These are phyloP conservation scores for Bacidia rubella DNA, from an alignment of 495 filamentous ascomycete species.

Conservation along the genomic window DNA sequence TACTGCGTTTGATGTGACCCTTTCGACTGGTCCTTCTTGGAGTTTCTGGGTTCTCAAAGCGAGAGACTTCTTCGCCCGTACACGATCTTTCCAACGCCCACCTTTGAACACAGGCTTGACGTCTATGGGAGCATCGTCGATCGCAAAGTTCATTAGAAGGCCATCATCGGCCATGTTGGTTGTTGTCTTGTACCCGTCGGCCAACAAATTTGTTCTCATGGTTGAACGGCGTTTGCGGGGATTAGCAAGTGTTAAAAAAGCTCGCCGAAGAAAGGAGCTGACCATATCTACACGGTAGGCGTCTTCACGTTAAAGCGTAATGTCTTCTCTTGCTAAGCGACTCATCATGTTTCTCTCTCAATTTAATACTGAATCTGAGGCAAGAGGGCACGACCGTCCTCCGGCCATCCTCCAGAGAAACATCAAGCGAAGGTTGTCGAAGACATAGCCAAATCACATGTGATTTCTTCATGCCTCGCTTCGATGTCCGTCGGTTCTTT, in stretches of 20 bases:
- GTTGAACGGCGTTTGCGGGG: not conserved
- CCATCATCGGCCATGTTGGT: slow-evolving; percentile 78
- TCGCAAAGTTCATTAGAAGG: slow-evolving; percentile 82
- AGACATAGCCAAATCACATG: too few relatives aligned
- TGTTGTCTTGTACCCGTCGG: not conserved
- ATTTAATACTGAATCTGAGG: too few relatives aligned
- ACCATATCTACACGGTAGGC: slow-evolving; percentile 1
- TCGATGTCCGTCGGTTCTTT: not conserved
- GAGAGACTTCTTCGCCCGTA: slow-evolving; percentile 59
- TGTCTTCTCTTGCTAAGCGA: not conserved
- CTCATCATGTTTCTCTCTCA: slow-evolving; percentile 3
- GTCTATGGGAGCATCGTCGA: slow-evolving; percentile 41
- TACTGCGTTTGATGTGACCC: slow-evolving; percentile 4
- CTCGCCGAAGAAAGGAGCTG: not conserved
- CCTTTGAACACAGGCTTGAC: slow-evolving; percentile 62
- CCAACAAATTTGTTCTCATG: too few relatives aligned
- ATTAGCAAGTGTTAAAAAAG: not conserved
- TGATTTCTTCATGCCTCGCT: too few relatives aligned
- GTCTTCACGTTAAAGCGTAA: not conserved
- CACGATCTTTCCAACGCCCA: slow-evolving; percentile 79
- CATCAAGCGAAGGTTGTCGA: too few relatives aligned
- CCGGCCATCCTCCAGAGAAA: too few relatives aligned
- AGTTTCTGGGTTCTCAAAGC: slow-evolving; percentile 32
- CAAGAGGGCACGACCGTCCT: too few relatives aligned
- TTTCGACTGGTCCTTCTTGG: slow-evolving; percentile 12